These are phyloP conservation scores for Cicer pinnatifidum DNA, from an alignment of 306 rosid species.

Conservation along the genomic window DNA sequence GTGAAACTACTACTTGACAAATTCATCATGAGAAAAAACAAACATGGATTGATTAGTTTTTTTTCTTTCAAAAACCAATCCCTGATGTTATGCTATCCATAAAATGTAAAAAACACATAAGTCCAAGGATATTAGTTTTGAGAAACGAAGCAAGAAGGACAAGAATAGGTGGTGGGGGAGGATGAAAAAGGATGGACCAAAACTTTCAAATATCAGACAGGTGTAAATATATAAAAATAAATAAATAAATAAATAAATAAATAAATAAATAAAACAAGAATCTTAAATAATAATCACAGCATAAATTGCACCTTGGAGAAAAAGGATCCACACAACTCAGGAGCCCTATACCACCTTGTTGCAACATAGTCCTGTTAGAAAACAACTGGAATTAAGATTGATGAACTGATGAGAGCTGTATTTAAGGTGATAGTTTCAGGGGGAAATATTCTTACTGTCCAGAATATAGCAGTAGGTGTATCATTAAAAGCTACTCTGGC, in stretches of 20 bases:
- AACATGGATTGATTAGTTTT: background rate
- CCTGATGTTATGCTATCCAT: background rate
- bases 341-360: constrained; percentile 99
- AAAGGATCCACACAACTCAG: constrained; percentile 98
- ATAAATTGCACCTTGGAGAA: constrained; percentile 79
- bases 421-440: constrained; percentile 25
- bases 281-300: constrained; percentile 38
- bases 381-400: constrained; percentile 44
- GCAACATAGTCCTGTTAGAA: constrained; percentile 88
- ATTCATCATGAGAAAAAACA: background rate
- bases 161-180: background rate
- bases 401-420: constrained; percentile 22
- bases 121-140: constrained; percentile 2
- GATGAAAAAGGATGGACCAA: background rate
- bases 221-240: background rate
- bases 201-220: background rate
- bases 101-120: background rate
- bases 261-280: constrained; percentile 19
- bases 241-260: background rate
- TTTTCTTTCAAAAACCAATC: background rate
- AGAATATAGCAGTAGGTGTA: constrained; percentile 97
- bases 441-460: constrained; percentile 76
- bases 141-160: constrained; percentile 13
- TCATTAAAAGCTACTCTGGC: constrained; percentile 99
- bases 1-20: no score